Percentiles rank a stretch among this genome's conserved stretches.
These are phyloP conservation scores for Umbelopsis sp. DNA, from an alignment of 371 early-diverging fungal genomes.

Conservation along the genomic window DNA sequence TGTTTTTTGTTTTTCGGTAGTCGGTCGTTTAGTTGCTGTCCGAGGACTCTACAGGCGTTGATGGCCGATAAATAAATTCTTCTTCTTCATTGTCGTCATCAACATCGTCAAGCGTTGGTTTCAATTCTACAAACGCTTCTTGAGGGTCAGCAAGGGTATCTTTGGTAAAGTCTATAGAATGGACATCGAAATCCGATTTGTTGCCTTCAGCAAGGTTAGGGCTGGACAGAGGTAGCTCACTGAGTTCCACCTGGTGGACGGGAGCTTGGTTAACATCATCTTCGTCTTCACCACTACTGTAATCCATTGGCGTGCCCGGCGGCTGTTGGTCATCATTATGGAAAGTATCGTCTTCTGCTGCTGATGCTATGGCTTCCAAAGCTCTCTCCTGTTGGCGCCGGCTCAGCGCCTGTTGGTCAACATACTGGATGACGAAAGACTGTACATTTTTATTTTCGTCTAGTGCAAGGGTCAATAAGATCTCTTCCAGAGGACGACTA, in stretches of 20 bases:
- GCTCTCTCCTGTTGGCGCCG: background rate
- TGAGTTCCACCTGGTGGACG: background rate
- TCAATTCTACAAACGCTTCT: slow-evolving; percentile 14
- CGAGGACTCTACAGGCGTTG: background rate
- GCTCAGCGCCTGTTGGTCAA: slow-evolving; percentile 17
- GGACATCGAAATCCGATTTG: background rate
- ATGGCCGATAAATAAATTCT: slow-evolving; percentile 17
- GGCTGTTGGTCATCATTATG: background rate
- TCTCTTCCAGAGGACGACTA: slow-evolving; percentile 29
- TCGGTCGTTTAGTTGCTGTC: background rate
- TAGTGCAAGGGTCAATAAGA: slow-evolving; percentile 29
- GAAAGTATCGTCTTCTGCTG: background rate
- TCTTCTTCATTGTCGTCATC: slow-evolving; percentile 20
- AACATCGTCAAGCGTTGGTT: slow-evolving; percentile 12
- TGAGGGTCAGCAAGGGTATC: slow-evolving; percentile 11
- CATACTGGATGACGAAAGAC: slow-evolving; percentile 30
- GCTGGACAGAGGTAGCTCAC: slow-evolving; percentile 5
- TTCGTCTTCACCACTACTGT: slow-evolving; percentile 13
- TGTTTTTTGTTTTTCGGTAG: background rate
- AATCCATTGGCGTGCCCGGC: slow-evolving; percentile 20
- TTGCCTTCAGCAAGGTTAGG: background rate
- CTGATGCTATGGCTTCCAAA: background rate
- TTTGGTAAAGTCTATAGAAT: slow-evolving; percentile 2
- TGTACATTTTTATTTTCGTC: slow-evolving; percentile 36
- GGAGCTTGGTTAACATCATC: background rate